These are phyloP conservation scores for Septoria petroselini DNA, from an alignment of 2,329 filamentous ascomycete genomes.

Conservation along the genomic window DNA sequence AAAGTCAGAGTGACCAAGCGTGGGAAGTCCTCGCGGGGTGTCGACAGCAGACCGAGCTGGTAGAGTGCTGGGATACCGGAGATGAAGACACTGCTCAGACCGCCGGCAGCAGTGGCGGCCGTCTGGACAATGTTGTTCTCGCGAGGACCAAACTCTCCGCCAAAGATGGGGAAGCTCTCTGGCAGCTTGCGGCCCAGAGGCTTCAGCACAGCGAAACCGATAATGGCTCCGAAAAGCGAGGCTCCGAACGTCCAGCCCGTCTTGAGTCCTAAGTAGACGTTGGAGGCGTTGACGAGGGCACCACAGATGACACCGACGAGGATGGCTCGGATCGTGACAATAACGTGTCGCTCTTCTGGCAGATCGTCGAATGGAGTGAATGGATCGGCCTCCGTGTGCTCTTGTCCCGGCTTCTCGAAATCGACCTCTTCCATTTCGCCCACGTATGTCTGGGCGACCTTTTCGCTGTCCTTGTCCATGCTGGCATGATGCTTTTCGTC, in stretches of 20 bases:
- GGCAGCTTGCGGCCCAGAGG: conserved; percentile 51
- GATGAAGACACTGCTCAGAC: conserved; percentile 57
- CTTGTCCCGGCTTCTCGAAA: conserved; percentile 30
- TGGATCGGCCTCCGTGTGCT: conserved; percentile 38
- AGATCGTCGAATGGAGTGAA: conserved; percentile 46
- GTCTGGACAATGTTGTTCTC: conserved; percentile 63
- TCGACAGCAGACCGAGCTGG: conserved; percentile 51
- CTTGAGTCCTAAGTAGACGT: conserved; percentile 58
- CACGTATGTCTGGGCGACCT: conserved; percentile 28
- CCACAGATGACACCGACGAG: conserved; percentile 56
- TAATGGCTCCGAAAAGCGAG: conserved; percentile 47
- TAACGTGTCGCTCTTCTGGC: conserved; percentile 46
- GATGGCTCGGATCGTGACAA: conserved; percentile 56
- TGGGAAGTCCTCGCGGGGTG: conserved; percentile 55
- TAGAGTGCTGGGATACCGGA: conserved; percentile 61
- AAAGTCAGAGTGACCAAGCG: conserved; percentile 60
- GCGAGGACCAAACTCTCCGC: conserved; percentile 57
- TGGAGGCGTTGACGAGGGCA: conserved; percentile 60
- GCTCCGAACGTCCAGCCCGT: conserved; percentile 47
- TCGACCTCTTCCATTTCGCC: conserved; percentile 33
- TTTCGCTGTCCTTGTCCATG: conserved; percentile 33
- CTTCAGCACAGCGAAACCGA: conserved; percentile 59
- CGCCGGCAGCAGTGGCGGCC: conserved; percentile 58
- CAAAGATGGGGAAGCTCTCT: conserved; percentile 51
- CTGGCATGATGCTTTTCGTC: neutral